Base-by-base conservation (phyloP, 495 filamentous ascomycete genomes). In the Podospora appendiculata region DNA sequence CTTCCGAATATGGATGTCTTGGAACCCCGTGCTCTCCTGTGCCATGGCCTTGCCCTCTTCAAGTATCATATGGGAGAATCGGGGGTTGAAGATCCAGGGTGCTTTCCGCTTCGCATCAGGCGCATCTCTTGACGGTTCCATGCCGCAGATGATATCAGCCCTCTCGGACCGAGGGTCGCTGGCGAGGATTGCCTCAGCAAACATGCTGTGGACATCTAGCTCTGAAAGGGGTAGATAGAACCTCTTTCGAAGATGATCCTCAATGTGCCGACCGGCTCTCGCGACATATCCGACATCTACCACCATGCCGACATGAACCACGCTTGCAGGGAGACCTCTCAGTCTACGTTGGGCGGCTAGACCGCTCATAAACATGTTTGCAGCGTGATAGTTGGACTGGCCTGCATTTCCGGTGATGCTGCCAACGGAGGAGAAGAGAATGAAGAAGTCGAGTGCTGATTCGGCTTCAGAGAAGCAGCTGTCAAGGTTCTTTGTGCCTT, bases 341-440 rank as follows among this genome's bases (percentile, higher is more conserved):
- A 64, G 17, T 3, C 51, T 58, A 33, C 60, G 56, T 48, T 56
- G 61, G 7, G 12, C 10, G 18, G 50, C 64, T 25, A 79, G 66
- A 3, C 68, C 69, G 32, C 74, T 78, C 11, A 82, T 66, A 58
- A 78, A 85, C 13, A 74, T 71, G 57, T 83, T 84, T n/a, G 75
- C 79, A 4, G 78, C 77, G 8, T 74, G 70, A 55, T 86, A 86
- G 10, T 73, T 75, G n/a, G 74, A 67, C 63, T 86, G 83, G 0
- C 77, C 75, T 17, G 65, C 53, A 36, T 67, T 76, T 5, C 83
- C 83, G 17, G 80, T 59, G 5, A 79, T 60, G 41, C 61, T 32
- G 8, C 38, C 44, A 73, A 43, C 71, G 14, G 60, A 61, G 13
- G 58, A 58, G 36, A 84, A 64, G 43, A 73, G 66, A 42, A 84